These are phyloP conservation scores for Pseudomonodictys pantanalensis DNA, from an alignment of 495 filamentous ascomycete species.

Conservation along the genomic window DNA sequence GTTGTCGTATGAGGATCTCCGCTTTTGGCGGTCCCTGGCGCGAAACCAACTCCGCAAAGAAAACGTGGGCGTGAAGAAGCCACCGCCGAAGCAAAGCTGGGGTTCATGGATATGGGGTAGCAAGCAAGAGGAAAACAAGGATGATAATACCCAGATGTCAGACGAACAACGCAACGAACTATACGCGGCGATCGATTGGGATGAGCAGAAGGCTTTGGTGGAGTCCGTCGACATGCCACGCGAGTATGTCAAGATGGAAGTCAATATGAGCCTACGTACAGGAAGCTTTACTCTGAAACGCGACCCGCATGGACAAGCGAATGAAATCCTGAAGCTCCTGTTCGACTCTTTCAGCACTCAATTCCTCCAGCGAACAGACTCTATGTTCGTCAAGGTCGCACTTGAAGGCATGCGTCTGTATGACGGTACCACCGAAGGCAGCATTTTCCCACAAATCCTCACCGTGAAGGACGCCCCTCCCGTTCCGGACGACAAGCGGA, in stretches of 20 bases:
- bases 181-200: slow-evolving; percentile 96
- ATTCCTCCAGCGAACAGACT: slow-evolving; percentile 82
- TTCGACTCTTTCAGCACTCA: slow-evolving; percentile 93
- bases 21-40: slow-evolving; percentile 93
- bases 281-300: slow-evolving; percentile 92
- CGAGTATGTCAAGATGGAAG: slow-evolving; percentile 86
- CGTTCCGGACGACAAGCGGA: slow-evolving; percentile 47
- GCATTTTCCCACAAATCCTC: slow-evolving; percentile 88
- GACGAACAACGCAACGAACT: slow-evolving; percentile 95
- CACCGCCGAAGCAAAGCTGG: slow-evolving; percentile 73
- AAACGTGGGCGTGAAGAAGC: slow-evolving; percentile 76
- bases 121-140: slow-evolving; percentile 56
- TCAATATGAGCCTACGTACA: slow-evolving; percentile 83
- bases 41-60: slow-evolving; percentile 94
- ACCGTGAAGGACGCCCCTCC: slow-evolving; percentile 82
- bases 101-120: slow-evolving; percentile 74
- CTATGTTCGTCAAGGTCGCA: slow-evolving; percentile 79
- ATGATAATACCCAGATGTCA: slow-evolving; percentile 76
- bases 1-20: slow-evolving; percentile 88
- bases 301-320: slow-evolving; percentile 73
- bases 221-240: slow-evolving; percentile 84
- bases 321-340: slow-evolving; percentile 80
- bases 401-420: slow-evolving; percentile 91
- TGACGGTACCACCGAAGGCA: slow-evolving; percentile 89
- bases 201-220: slow-evolving; percentile 86